phyloP scores from a whole-genome alignment of 768 basidiomycete genomes.

The Leucogyrophana mollusca region DNA sequence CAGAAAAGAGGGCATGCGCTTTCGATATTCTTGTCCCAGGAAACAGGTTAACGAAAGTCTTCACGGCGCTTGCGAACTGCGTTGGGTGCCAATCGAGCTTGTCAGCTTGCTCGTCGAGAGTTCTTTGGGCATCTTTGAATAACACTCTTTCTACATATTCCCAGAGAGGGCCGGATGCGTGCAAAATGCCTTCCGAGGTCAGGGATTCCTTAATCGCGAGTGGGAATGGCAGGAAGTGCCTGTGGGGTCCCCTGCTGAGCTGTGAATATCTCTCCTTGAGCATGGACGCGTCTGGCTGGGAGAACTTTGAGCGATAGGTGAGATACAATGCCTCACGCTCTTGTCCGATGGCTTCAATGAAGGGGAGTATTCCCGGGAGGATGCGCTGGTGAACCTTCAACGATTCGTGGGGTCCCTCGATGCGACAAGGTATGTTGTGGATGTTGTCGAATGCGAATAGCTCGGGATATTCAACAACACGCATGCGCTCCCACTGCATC shows the following conservation, averaged over 20 bases:
- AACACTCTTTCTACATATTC: background rate
- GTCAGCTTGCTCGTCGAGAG: background rate
- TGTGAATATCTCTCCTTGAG: background rate
- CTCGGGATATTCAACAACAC: background rate
- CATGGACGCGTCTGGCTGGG: background rate
- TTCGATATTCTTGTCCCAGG: background rate
- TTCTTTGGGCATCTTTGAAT: background rate
- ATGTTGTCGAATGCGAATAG: background rate
- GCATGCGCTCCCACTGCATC: background rate
- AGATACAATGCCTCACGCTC: background rate
- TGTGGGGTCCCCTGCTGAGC: background rate
- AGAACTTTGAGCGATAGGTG: background rate
- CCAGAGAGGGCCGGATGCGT: background rate
- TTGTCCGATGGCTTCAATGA: background rate
- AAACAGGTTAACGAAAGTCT: background rate
- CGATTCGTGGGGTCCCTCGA: background rate
- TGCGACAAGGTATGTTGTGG: background rate
- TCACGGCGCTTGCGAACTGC: background rate
- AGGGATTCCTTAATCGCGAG: background rate
- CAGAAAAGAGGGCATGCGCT: background rate
- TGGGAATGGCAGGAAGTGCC: background rate
- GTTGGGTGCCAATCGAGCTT: background rate
- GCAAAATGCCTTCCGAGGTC: background rate
- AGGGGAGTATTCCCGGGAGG: background rate
- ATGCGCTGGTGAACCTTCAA: background rate